These are phyloP conservation scores for Tulasnella sp. DNA, from an alignment of 768 basidiomycete genomes.

Conservation along the genomic window DNA sequence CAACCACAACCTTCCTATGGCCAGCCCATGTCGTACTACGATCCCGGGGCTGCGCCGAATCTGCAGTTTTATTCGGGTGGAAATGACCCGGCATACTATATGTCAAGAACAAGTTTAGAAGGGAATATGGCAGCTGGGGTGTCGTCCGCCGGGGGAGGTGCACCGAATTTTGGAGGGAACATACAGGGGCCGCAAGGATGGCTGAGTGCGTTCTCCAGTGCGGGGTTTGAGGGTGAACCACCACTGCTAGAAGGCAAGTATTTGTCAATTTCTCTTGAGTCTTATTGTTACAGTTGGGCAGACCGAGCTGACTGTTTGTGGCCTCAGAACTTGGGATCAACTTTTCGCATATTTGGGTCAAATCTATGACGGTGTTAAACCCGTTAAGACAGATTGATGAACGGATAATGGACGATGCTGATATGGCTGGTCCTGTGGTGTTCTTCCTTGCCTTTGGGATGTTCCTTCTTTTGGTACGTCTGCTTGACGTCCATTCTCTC, in stretches of 20 bases:
- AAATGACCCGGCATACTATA: slow-evolving; percentile 13
- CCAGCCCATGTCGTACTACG: slow-evolving; percentile 8
- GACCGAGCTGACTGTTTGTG: neutral
- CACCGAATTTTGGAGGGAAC: slow-evolving; percentile 49
- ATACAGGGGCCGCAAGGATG: slow-evolving; percentile 60
- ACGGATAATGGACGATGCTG: slow-evolving; percentile 98
- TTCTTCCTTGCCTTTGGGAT: slow-evolving; percentile 93
- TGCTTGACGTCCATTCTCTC: neutral
- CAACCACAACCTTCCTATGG: neutral
- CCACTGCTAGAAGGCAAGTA: slow-evolving; percentile 77
- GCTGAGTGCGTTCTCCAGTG: slow-evolving; percentile 96
- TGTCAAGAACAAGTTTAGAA: slow-evolving; percentile 38
- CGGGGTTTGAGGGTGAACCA: slow-evolving; percentile 90
- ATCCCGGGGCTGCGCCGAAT: slow-evolving; percentile 8
- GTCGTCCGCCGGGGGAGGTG: slow-evolving; percentile 36
- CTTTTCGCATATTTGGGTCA: slow-evolving; percentile 87
- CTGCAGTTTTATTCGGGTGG: slow-evolving; percentile 20
- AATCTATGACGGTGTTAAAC: slow-evolving; percentile 91
- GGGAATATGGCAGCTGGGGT: slow-evolving; percentile 50
- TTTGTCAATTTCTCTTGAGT: neutral
- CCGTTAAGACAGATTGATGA: slow-evolving; percentile 74
- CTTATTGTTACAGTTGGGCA: neutral
- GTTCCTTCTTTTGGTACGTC: slow-evolving; percentile 77
- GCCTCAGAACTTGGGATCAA: slow-evolving; percentile 87
- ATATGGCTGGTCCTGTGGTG: slow-evolving; percentile 88